Evolutionary conservation across 345 rosid species (phyloP), one percentile per base, ranked within the genome.

Genomic region (Punica granatum): DNA sequence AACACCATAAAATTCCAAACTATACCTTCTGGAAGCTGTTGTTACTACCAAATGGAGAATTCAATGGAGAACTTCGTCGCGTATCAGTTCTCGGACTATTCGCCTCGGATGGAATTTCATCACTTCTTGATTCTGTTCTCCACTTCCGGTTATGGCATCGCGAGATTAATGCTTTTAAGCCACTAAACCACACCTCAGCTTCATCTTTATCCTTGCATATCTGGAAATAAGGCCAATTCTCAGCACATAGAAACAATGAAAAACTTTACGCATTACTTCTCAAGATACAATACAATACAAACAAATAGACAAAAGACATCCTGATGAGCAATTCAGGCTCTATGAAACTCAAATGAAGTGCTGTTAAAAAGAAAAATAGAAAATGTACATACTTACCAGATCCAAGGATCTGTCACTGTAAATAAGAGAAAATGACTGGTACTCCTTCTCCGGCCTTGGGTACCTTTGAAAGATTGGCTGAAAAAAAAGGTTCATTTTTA

Each of bases 111-210:
- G 88, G 81, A 74, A 83, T 54, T 73, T 86, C 95, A 78, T 84
- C 88, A 69, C 87, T 84, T 74, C 87, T 83, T 48, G 86, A 80
- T 75, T 83, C 90, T 54, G 70, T 68, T 80, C 88, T 81, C 72
- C 83, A 82, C 71, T 78, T 86, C 68, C 80, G 79, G 33, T 74
- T 79, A 76, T 76, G 79, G 70, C 87, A 34, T 34, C 84, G 88
- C 18, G 88, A 81, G 74, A 88, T 81, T 65, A 88, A 63, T 43
- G 95, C 85, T 78, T 85, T 89, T 64, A 89, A 72, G 64, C 92
- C 96, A 58, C 86, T 86, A 81, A 89, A 86, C 95, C 92, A 89
- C 51, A 82, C 92, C 76, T 89, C 95, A 63, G 95, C 95, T 77
- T 86, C 95, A 69, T 85, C 92, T 85, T 86, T 86, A 75, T 89